These are phyloP conservation scores for Eucalyptus brandiana DNA, from an alignment of 345 rosid genomes.

Conservation along the genomic window DNA sequence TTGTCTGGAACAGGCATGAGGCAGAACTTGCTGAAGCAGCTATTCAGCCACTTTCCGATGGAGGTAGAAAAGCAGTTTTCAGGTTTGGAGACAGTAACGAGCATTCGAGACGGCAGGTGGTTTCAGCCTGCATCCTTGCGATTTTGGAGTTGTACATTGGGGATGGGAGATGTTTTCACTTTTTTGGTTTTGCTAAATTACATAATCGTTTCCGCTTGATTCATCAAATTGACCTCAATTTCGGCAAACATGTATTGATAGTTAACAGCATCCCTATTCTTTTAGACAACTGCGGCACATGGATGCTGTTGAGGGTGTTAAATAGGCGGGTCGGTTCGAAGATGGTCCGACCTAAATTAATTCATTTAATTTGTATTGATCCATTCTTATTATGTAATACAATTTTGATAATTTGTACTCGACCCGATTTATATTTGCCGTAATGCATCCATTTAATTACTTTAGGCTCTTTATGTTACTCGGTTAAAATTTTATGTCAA, in stretches of 20 bases:
- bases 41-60: neutral
- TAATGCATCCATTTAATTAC: no score
- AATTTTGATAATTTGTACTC: no score
- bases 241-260: fast-evolving
- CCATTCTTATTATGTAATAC: no score
- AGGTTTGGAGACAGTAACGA: neutral
- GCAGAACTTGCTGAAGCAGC: no score
- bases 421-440: no score
- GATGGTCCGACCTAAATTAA: no score
- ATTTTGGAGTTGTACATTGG: neutral
- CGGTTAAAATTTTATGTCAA: no score
- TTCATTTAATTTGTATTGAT: no score
- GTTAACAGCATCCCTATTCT: fast-evolving
- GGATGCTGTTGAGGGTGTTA: fast-evolving
- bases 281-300: neutral
- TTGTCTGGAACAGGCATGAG: no score
- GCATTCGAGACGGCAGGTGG: neutral
- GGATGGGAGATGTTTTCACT: fast-evolving
- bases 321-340: fast-evolving
- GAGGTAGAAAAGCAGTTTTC: neutral
- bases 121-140: neutral
- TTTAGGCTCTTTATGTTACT: no score
- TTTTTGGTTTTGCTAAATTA: neutral
- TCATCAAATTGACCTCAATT: neutral
- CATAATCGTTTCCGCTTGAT: neutral